phyloP scores from a whole-genome alignment of 2,329 filamentous ascomycete species.

The Pseudocercospora vitis region DNA sequence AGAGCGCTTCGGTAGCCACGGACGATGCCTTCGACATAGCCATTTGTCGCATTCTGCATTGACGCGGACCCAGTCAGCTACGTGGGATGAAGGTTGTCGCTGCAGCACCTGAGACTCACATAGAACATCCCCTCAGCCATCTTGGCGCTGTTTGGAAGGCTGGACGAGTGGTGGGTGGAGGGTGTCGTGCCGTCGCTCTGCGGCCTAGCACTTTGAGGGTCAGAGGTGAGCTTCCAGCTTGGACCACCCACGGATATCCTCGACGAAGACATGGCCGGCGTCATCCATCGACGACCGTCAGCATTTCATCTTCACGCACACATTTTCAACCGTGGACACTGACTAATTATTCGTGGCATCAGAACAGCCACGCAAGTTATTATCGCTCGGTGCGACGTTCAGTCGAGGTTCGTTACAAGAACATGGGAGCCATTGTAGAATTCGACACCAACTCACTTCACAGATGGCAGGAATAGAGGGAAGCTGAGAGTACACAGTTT shows the following conservation, averaged over 20 bases:
- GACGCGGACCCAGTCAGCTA: conserved; percentile 36
- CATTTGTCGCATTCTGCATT: conserved; percentile 54
- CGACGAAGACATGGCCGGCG: background rate
- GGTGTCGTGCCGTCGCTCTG: conserved; percentile 1
- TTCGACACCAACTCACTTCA: background rate
- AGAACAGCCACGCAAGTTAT: too few species aligned
- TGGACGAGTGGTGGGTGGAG: background rate
- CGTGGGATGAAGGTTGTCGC: conserved; percentile 25
- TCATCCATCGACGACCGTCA: background rate
- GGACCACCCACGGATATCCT: too few species aligned
- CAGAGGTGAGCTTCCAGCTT: conserved; percentile 7
- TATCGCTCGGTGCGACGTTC: too few species aligned
- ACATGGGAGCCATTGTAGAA: background rate
- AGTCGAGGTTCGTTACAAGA: background rate
- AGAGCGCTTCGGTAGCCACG: conserved; percentile 94
- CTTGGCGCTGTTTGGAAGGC: conserved; percentile 29
- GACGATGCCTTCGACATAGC: conserved; percentile 96
- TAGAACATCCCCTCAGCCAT: conserved; percentile 49
- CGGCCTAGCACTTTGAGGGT: background rate
- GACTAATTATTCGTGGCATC: too few species aligned
- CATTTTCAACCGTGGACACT: background rate
- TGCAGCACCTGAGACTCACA: conserved; percentile 35
- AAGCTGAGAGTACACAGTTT: background rate
- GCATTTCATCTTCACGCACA: background rate
- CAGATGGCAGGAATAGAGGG: background rate